Evolutionary conservation across 164 flowering plant species (phyloP).

Genomic region (Vitis vinifera): DNA sequence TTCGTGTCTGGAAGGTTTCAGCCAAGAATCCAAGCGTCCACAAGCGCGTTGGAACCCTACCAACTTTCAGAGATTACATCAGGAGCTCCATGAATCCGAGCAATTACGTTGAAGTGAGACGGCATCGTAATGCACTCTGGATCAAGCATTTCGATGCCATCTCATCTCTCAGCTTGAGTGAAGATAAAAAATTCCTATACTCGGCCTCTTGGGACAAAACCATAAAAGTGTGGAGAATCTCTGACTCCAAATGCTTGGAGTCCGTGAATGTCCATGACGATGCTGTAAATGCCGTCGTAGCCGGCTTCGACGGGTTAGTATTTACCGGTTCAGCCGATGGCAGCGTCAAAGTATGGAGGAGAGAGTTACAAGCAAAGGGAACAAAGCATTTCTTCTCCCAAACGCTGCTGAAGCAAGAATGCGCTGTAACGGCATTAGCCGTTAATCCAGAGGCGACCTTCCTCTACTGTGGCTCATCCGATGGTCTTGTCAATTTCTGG

Average conservation of each 20-base stretch:
- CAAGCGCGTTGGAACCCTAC: slow-evolving; percentile 46
- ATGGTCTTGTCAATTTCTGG: slow-evolving; percentile 60
- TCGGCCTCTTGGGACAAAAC: slow-evolving; percentile 65
- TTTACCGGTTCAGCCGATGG: slow-evolving; percentile 68
- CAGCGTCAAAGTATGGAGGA: slow-evolving; percentile 51
- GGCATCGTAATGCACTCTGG: slow-evolving; percentile 27
- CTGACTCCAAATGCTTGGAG: slow-evolving; percentile 48
- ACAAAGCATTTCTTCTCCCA: slow-evolving; percentile 60
- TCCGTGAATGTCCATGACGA: slow-evolving; percentile 58
- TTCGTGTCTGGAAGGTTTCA: slow-evolving; percentile 55
- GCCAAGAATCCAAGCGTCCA: slow-evolving; percentile 27
- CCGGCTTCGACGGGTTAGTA: slow-evolving; percentile 46
- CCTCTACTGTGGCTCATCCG: slow-evolving; percentile 51
- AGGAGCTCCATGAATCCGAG: slow-evolving; percentile 41
- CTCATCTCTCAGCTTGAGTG: slow-evolving; percentile 47
- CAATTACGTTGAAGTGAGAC: slow-evolving; percentile 33
- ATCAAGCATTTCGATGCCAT: slow-evolving; percentile 52
- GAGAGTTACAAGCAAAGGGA: slow-evolving; percentile 54
- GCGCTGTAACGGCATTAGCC: slow-evolving; percentile 56
- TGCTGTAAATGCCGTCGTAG: slow-evolving; percentile 44
- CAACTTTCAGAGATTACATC: slow-evolving; percentile 38
- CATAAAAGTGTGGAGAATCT: slow-evolving; percentile 51
- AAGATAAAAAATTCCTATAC: slow-evolving; percentile 41
- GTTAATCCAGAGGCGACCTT: slow-evolving; percentile 27
- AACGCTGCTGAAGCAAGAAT: slow-evolving; percentile 51